Conservation (phyloP, 2,329 filamentous ascomycete genomes). For the Mycosphaerelloides madeirae region DNA sequence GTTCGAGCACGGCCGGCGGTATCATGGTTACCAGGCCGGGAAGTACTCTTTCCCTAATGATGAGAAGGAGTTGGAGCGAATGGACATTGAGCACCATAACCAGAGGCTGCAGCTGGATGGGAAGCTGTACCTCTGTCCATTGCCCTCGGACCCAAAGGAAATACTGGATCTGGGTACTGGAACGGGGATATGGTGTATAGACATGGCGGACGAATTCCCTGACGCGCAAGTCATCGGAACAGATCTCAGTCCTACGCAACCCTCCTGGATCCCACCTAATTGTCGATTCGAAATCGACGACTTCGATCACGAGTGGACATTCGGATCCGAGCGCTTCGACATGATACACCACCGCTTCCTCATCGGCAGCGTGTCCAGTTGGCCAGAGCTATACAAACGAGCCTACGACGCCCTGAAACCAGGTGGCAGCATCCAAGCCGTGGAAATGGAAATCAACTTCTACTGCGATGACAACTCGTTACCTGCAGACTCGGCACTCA, state of each 20-base stretch:
- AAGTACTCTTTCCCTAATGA: slow-evolving; percentile 33
- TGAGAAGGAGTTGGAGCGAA: slow-evolving; percentile 28
- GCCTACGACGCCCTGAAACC: slow-evolving; percentile 35
- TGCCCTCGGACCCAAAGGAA: slow-evolving; percentile 33
- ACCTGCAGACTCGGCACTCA: slow-evolving; percentile 21
- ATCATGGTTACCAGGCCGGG: slow-evolving; percentile 29
- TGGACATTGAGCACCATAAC: slow-evolving; percentile 32
- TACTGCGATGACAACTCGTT: slow-evolving; percentile 39
- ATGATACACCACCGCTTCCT: slow-evolving; percentile 41
- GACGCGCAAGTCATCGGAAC: slow-evolving; percentile 33
- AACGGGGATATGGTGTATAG: slow-evolving; percentile 23
- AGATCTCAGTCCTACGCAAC: slow-evolving; percentile 27
- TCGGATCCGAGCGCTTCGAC: slow-evolving; percentile 36
- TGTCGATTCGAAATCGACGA: slow-evolving; percentile 32
- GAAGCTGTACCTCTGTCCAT: slow-evolving; percentile 40
- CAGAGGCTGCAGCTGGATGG: slow-evolving; percentile 28
- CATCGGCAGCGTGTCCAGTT: slow-evolving; percentile 24
- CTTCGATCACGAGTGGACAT: slow-evolving; percentile 37
- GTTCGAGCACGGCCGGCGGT: slow-evolving; percentile 25
- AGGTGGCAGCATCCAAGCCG: slow-evolving; percentile 41
- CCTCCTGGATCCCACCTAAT: slow-evolving; percentile 24
- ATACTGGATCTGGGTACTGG: slow-evolving; percentile 49
- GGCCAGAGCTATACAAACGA: slow-evolving; percentile 26
- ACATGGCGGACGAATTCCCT: slow-evolving; percentile 35
- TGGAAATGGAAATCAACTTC: slow-evolving; percentile 39